Conservation (phyloP, 352 stramenopile species). For the Pythium chondricola region DNA sequence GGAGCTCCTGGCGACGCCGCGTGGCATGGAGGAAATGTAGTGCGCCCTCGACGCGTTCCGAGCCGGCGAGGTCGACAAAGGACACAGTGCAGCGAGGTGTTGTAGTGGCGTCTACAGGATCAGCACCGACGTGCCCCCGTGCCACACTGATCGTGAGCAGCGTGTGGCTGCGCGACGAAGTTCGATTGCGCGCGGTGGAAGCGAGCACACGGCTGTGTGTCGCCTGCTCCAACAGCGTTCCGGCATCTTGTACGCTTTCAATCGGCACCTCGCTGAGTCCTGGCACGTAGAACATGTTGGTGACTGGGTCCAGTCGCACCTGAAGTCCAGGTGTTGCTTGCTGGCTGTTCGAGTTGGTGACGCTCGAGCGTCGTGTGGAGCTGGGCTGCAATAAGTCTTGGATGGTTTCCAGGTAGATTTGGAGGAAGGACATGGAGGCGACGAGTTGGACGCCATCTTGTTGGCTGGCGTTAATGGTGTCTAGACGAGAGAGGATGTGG, state of each 20-base stretch:
- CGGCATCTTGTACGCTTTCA: constrained; percentile 35
- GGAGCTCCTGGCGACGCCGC: constrained; percentile 43
- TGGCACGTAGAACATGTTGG: constrained; percentile 54
- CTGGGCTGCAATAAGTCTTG: constrained; percentile 47
- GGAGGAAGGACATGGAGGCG: constrained; percentile 50
- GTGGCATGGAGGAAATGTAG: constrained; percentile 48
- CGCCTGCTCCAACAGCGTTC: constrained; percentile 37
- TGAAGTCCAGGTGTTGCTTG: constrained; percentile 23
- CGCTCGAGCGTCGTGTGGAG: background rate
- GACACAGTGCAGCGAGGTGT: constrained; percentile 32
- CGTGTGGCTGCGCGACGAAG: constrained; percentile 65
- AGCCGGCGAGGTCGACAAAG: constrained; percentile 70
- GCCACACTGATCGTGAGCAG: constrained; percentile 47
- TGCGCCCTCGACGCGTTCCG: constrained; percentile 48
- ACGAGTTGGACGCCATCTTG: constrained; percentile 4
- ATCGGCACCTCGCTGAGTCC: constrained; percentile 52
- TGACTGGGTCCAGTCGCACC: constrained; percentile 33
- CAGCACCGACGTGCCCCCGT: background rate
- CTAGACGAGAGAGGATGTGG: constrained; percentile 38
- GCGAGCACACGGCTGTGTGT: constrained; percentile 46
- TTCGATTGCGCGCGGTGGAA: constrained; percentile 53
- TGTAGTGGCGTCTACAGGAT: constrained; percentile 9
- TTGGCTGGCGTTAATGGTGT: constrained; percentile 11
- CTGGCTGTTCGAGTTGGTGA: no score
- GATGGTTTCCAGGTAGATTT: constrained; percentile 75